Base-by-base conservation (phyloP, 495 filamentous ascomycete species). In the Parachaetomium inaequale region DNA sequence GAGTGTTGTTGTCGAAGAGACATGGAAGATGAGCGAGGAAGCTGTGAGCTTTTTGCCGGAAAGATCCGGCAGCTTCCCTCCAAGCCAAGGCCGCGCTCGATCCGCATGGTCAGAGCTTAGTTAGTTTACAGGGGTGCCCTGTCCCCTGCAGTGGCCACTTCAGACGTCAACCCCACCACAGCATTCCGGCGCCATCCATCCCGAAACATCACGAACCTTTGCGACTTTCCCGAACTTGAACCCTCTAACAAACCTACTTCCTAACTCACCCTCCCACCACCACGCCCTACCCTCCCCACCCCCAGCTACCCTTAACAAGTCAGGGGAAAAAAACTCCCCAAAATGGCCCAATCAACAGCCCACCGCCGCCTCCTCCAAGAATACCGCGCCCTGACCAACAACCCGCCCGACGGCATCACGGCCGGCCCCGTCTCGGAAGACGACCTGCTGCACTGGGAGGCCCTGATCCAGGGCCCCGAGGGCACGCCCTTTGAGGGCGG, bases 401-500 rank as follows among this genome's bases (percentile, higher is more conserved):
- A 91, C 78, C 87, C 91, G 2, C 90, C 92, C 12, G 91, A 96
- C 51, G 95, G 94, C 65, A 97, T 99, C 76, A 95, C 89, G 62
- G 94, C 95, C 17, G 95, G 94, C 43, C 94, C 94, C 21, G 83
- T 96, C 59, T 87, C 84, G 59, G 94, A 99, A 80, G 93, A 96
- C 75, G 91, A 99, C 79, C 88, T 98, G 71, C 91, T 96, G 70
- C 80, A 90, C 73, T 99, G 94, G 94, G 94, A 99, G 79, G 93
- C 92, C 3, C 78, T 98, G 59, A 97, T 99, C 67, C 88, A 96
- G 76, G 94, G 94, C 0, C 94, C 95, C 8, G 91, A 93, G 59
- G 94, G 87, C 58, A 99, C 95, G 2, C 94, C 94, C 3, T 99
- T 96, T 70, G 95, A 97, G 74, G 84, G 92, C 61, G 94, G 94